Conservation (phyloP, 805 yeast genomes). For the Metschnikowia santaceciliae region DNA sequence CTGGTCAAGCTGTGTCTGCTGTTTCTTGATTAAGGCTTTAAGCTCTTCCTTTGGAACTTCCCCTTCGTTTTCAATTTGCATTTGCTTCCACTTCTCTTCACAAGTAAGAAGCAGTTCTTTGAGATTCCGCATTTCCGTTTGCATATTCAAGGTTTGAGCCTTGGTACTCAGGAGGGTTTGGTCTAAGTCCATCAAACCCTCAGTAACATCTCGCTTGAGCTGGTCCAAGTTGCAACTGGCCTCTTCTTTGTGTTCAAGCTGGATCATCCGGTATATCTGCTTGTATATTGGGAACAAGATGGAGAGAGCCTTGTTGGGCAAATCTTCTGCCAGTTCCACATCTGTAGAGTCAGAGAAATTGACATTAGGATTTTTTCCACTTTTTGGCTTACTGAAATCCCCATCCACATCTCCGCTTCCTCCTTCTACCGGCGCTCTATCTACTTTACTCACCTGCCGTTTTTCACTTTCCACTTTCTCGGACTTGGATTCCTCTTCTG, state of each 20-base stretch:
- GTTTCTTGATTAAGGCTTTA: background rate
- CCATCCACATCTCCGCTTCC: background rate
- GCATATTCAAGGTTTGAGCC: constrained; percentile 1
- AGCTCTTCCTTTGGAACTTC: background rate
- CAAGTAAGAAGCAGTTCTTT: background rate
- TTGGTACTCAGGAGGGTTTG: background rate
- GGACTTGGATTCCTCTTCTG: background rate
- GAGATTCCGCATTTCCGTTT: background rate
- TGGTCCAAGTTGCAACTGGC: background rate
- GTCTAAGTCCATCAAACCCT: constrained; percentile 8
- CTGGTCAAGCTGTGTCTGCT: background rate
- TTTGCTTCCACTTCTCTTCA: background rate
- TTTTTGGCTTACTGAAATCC: background rate
- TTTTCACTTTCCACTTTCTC: background rate
- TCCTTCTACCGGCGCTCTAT: background rate
- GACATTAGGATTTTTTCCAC: background rate
- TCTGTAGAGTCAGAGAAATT: constrained; percentile 13
- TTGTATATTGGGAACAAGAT: constrained; percentile 6
- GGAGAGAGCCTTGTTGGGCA: background rate
- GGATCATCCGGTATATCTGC: constrained; percentile 5
- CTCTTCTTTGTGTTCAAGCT: constrained; percentile 1
- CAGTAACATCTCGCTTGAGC: constrained; percentile 6
- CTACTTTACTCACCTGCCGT: background rate
- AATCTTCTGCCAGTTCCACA: constrained; percentile 10
- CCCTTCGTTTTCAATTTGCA: background rate